Evolutionary conservation across 2,329 filamentous ascomycete genomes (phyloP), one percentile per base, ranked within the genome.

Genomic region (Ophiostoma populinum): DNA sequence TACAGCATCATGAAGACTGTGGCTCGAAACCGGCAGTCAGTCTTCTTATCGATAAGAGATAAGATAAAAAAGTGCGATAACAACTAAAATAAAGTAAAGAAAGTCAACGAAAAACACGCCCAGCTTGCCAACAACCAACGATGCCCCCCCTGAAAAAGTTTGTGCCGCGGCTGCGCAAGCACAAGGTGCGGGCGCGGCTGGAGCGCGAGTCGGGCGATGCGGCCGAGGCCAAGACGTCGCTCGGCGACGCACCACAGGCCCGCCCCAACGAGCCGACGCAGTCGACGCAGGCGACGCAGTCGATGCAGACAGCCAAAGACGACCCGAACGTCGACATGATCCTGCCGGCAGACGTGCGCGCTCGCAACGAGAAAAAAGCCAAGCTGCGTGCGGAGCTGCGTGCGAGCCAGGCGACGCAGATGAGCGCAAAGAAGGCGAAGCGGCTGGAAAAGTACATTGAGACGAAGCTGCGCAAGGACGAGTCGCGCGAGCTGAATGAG

Each of bases 401-500:
- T 55, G 37, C 46, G 32, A 36, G 34, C 28, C 38, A 43, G 40
- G 34, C 40, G 7, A 13, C 37, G n/a, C 73, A 74, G 47, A 60
- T 75, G 50, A 74, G 61, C 47, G 61, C 68, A 40, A 75, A 77
- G 49, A 77, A 77, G 51, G 67, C 71, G 6, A 76, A 77, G 55
- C 63, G 73, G 2, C 50, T 77, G 25, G 72, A 76, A 42, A 77
- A 77, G 49, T 77, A 76, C 50, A 74, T 77, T 44, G 86, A 95
- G 48, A 90, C 70, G 39, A 98, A 98, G 64, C 62, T 98, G 30
- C 80, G 76, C 54, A 94, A 92, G 54, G 90, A 98, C 51, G 87
- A 95, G 54, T 92, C 82, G 48, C 65, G 81, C 19, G 79, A 75
- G 38, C 61, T 98, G 20, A 65, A 95, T 46, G 80, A 80, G 50